Conservation (phyloP, 2,329 filamentous ascomycete genomes). For the Lizonia empirigonia region DNA sequence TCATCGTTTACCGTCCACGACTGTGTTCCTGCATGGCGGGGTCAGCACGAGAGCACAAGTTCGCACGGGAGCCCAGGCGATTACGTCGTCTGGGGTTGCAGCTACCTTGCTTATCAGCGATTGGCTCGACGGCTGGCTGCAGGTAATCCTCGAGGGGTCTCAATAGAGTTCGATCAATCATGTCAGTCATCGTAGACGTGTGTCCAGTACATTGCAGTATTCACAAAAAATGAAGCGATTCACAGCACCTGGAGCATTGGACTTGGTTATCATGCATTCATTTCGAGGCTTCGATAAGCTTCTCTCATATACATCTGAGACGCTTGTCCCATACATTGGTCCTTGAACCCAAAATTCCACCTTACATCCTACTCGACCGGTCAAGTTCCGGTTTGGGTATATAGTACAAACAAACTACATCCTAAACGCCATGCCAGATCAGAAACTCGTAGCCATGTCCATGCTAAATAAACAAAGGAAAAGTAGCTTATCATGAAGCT, state of each 20-base stretch:
- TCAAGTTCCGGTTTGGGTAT: constrained; percentile 30
- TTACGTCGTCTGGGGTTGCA: constrained; percentile 33
- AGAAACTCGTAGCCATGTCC: constrained; percentile 1
- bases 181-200: background rate
- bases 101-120: constrained; percentile 25
- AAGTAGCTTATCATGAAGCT: background rate
- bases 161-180: constrained; percentile 1
- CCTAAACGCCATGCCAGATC: constrained; percentile 21
- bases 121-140: constrained; percentile 13
- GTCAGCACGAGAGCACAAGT: constrained; percentile 7
- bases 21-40: constrained; percentile 44
- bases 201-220: background rate
- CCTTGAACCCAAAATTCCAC: background rate
- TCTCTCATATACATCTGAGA: background rate
- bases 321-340: too few species aligned
- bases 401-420: constrained; percentile 30
- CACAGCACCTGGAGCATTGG: too few species aligned
- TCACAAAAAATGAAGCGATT: too few species aligned
- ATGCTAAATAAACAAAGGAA: constrained; percentile 7
- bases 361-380: background rate
- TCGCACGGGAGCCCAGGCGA: constrained; percentile 7
- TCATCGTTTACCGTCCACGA: constrained; percentile 58
- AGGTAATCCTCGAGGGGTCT: background rate
- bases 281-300: background rate
- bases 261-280: constrained; percentile 2